Evolutionary conservation across 495 filamentous ascomycete genomes (phyloP).

Genomic region (Penicillium arizonense): DNA sequence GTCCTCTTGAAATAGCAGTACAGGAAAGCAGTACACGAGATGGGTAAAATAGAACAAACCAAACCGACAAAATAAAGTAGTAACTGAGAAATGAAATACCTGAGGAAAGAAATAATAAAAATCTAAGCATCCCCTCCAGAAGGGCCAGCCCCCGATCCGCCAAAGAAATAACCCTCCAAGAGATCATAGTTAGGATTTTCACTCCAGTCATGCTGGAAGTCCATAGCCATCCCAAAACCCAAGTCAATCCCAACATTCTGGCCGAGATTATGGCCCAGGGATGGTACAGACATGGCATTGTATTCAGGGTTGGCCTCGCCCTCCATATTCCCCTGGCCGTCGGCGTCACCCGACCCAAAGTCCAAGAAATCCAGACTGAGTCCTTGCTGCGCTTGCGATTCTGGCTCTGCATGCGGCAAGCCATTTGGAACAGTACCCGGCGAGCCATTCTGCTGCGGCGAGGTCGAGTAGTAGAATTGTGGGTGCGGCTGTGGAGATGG

Average conservation of each 20-base stretch:
- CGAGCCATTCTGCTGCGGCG: slow-evolving; percentile 41
- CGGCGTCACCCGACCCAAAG: slow-evolving; percentile 31
- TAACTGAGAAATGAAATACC: neutral
- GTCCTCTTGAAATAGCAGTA: slow-evolving; percentile 8
- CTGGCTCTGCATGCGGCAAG: slow-evolving; percentile 23
- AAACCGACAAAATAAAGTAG: slow-evolving; percentile 4
- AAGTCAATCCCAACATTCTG: slow-evolving; percentile 60
- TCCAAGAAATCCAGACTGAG: slow-evolving; percentile 42
- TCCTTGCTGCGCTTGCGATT: slow-evolving; percentile 26
- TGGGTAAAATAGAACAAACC: neutral
- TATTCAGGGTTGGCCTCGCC: slow-evolving; percentile 34
- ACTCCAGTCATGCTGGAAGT: slow-evolving; percentile 74
- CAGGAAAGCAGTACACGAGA: neutral
- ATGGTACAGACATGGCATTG: slow-evolving; percentile 26
- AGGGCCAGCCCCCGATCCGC: slow-evolving; percentile 42
- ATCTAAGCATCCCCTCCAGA: slow-evolving; percentile 24
- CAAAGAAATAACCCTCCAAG: slow-evolving; percentile 93
- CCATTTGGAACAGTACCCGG: slow-evolving; percentile 27
- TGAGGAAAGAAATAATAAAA: slow-evolving; percentile 1
- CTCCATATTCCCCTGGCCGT: slow-evolving; percentile 23
- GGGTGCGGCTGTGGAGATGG: slow-evolving; percentile 30
- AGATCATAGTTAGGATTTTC: slow-evolving; percentile 79
- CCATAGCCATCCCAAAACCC: slow-evolving; percentile 72
- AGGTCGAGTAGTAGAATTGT: slow-evolving; percentile 38
- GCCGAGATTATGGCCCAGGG: slow-evolving; percentile 33